Evolutionary conservation across 495 filamentous ascomycete species (phyloP).

Genomic region (Aspergillus kassunensis): DNA sequence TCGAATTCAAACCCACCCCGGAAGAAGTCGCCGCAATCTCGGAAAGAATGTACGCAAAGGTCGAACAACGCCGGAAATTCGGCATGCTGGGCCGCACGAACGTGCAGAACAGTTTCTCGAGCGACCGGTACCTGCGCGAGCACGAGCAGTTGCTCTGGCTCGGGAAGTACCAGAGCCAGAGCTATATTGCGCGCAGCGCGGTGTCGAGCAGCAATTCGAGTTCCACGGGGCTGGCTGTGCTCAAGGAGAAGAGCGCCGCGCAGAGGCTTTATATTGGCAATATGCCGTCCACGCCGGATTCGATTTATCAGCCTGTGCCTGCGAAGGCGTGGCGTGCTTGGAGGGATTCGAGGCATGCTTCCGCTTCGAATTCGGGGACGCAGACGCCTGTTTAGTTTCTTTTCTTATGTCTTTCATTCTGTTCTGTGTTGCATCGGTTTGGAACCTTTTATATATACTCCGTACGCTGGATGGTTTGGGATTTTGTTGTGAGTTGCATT

Average conservation of each 20-base stretch:
- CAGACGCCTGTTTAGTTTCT: conserved; percentile 4
- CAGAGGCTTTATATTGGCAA: not conserved
- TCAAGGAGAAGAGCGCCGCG: conserved; percentile 7
- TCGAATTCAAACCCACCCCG: conserved; percentile 42
- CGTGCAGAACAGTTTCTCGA: conserved; percentile 54
- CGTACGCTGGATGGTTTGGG: too few relatives aligned
- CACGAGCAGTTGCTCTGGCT: conserved; percentile 68
- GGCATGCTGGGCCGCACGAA: conserved; percentile 55
- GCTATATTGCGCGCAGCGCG: conserved; percentile 14
- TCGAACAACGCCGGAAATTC: conserved; percentile 49
- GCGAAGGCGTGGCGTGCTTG: not conserved
- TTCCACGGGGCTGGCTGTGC: not conserved
- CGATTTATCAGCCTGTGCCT: conserved; percentile 3
- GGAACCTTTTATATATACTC: too few relatives aligned
- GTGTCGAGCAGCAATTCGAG: conserved; percentile 2
- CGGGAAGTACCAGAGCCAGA: conserved; percentile 37
- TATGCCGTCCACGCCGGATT: conserved; percentile 6
- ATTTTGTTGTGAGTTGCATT: not conserved
- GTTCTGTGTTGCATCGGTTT: not conserved
- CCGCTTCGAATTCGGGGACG: not conserved
- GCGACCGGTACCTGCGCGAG: conserved; percentile 58
- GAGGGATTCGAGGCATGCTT: conserved; percentile 4
- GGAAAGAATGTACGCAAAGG: conserved; percentile 58
- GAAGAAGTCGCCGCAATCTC: conserved; percentile 50
- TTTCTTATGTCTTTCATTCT: not conserved